Conservation (phyloP, 2,329 filamentous ascomycete species). For the Nannizziopsis barbatae region DNA sequence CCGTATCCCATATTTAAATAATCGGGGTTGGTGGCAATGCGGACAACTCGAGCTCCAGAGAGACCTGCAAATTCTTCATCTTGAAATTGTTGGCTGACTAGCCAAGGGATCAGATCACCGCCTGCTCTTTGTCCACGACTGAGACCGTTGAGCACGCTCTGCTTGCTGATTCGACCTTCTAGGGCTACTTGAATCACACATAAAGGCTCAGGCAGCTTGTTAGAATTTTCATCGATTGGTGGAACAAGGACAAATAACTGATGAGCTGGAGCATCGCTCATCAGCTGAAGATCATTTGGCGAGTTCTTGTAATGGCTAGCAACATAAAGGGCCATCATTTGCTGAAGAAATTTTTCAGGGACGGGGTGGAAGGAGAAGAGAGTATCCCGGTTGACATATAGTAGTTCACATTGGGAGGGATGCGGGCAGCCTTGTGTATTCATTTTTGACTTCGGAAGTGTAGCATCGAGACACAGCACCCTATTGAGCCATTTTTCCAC, state of each 20-base stretch:
- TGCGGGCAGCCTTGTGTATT: slow-evolving; percentile 73
- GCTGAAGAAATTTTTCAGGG: slow-evolving; percentile 91
- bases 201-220: slow-evolving; percentile 77
- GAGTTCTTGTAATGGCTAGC: slow-evolving; percentile 98
- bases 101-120: slow-evolving; percentile 92
- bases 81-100: slow-evolving; percentile 95
- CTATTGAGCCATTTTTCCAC: slow-evolving; percentile 97
- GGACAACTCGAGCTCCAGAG: slow-evolving; percentile 81
- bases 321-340: slow-evolving; percentile 96
- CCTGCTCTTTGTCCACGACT: slow-evolving; percentile 79
- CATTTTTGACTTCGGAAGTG: slow-evolving; percentile 64
- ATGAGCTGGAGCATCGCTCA: slow-evolving; percentile 95
- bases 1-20: slow-evolving; percentile 91
- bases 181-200: slow-evolving; percentile 90
- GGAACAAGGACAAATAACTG: slow-evolving; percentile 90
- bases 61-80: slow-evolving; percentile 91
- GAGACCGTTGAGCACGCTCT: slow-evolving; percentile 82
- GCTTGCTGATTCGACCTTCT: slow-evolving; percentile 86
- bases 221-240: slow-evolving; percentile 64
- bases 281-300: slow-evolving; percentile 92
- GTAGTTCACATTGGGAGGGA: slow-evolving; percentile 78
- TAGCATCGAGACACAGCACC: slow-evolving; percentile 85
- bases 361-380: slow-evolving; percentile 97
- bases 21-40: slow-evolving; percentile 93
- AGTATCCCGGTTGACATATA: slow-evolving; percentile 92